Base-by-base conservation (phyloP, 345 rosid genomes). In the Erysimum cheiranthoides region DNA sequence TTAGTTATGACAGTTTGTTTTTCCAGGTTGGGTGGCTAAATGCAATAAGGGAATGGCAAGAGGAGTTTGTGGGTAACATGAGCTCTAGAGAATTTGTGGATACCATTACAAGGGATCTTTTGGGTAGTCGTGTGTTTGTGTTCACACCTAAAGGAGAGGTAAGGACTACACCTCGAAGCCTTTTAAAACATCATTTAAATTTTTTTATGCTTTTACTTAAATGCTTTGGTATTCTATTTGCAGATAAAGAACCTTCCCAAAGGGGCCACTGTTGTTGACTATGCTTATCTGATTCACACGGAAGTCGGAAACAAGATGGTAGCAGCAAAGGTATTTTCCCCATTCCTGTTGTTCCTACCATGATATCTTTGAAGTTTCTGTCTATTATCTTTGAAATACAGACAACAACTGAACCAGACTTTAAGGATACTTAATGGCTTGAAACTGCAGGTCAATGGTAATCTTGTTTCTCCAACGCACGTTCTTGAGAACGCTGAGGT, bases 31-130 rank as follows among this genome's bases (percentile, higher is more conserved):
- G 99, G 65, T 95, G 99, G 99, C 93, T 95, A 46, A 95, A 92
- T 77, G 99, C 97, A 62, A 95, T 92, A 67, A 92, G 99, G 74
- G 97, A 95, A 82, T 95, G 99, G 99, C 99, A 95, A 88, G 97
- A 95, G 70, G 97, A 95, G 84, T 95, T 95, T 65, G 99, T 95
- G 54, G 99, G 99, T 80, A 95, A 92, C 83, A 95, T 95, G 99
- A 92, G 87, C 86, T 95, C 99, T 49, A 90, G 99, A 73, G 99
- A 95, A 83, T 95, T 95, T 86, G 99, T 95, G 34, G 99, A 95
- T 75, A 90, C 93, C 43, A 58, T 95, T 47, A 95, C 99, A 11
- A 81, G 90, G 81, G 99, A 95, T 84, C 90, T 95, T 53, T 62
- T 95, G 68, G 97, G 99, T 68, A 95, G 99, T 66, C 88, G 99